Conservation (phyloP, 805 yeast genomes). For the Phaffomyces thermotolerans region DNA sequence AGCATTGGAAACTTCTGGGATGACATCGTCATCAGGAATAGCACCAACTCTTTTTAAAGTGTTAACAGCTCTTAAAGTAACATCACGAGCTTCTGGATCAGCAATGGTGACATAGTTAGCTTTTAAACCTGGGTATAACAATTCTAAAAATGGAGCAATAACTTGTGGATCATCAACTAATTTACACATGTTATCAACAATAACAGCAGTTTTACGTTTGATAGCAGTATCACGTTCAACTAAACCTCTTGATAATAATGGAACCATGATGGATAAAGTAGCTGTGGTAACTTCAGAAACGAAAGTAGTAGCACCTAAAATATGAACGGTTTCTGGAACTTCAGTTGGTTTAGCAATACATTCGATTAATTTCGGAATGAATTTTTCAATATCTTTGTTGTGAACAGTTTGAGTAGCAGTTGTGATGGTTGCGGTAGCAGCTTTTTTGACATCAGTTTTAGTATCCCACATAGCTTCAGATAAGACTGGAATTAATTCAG, state of each 20-base stretch:
- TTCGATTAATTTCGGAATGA: slow-evolving; percentile 93
- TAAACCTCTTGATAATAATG: slow-evolving; percentile 97
- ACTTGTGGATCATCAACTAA: slow-evolving; percentile 99
- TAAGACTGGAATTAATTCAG: slow-evolving; percentile 95
- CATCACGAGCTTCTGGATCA: slow-evolving; percentile 99
- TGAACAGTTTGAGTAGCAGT: slow-evolving; percentile 96
- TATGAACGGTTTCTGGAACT: slow-evolving; percentile 98
- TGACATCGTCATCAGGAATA: slow-evolving; percentile 78
- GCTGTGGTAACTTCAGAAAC: slow-evolving; percentile 99
- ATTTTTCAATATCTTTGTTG: slow-evolving; percentile 99
- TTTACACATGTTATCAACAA: slow-evolving; percentile 99
- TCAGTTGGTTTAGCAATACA: slow-evolving; percentile 96
- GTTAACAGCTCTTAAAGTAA: slow-evolving; percentile 92
- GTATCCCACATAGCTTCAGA: slow-evolving; percentile 99
- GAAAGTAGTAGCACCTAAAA: slow-evolving; percentile 98
- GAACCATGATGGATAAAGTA: slow-evolving; percentile 98
- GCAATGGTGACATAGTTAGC: slow-evolving; percentile 93
- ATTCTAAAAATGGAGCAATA: slow-evolving; percentile 97
- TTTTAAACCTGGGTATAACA: slow-evolving; percentile 93
- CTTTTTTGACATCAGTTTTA: slow-evolving; percentile 94
- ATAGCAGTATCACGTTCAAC: slow-evolving; percentile 99
- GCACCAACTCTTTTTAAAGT: slow-evolving; percentile 99
- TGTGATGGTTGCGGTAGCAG: slow-evolving; percentile 93
- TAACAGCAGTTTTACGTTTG: slow-evolving; percentile 99
- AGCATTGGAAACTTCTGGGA: slow-evolving; percentile 98